phyloP scores from a whole-genome alignment of 768 basidiomycete genomes.

The Kwoniella botswanensis region DNA sequence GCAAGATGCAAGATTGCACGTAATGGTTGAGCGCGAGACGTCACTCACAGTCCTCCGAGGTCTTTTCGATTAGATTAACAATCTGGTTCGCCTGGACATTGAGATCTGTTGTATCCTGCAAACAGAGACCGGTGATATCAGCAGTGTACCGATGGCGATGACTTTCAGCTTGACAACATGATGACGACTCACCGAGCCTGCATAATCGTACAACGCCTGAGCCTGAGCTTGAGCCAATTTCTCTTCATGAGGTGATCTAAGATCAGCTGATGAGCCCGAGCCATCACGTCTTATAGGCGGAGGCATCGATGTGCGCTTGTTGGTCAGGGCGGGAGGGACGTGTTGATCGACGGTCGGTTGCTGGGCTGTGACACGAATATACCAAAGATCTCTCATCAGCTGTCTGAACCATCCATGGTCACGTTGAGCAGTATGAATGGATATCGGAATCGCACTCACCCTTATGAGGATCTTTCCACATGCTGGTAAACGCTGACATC shows the following conservation, averaged over 20 bases:
- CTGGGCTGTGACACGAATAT: neutral
- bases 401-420: no score
- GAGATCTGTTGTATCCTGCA: conserved; percentile 42
- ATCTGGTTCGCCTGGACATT: conserved; percentile 43
- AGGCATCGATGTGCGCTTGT: conserved; percentile 19
- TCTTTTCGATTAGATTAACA: conserved; percentile 48
- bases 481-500: conserved; percentile 42
- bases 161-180: neutral
- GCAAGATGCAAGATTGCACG: neutral
- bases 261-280: conserved; percentile 9
- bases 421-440: no score
- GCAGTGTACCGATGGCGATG: no score
- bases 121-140: no score
- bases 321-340: conserved; percentile 24
- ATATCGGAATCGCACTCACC: conserved; percentile 10
- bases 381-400: no score
- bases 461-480: conserved; percentile 48
- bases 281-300: conserved; percentile 34
- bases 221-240: conserved; percentile 41
- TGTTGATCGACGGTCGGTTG: conserved; percentile 25
- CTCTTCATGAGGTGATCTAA: conserved; percentile 18
- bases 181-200: conserved; percentile 31
- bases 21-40: no score
- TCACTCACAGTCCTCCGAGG: conserved; percentile 52
- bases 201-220: conserved; percentile 48